phyloP scores from a whole-genome alignment of 2,329 filamentous ascomycete species.

The Pseudogymnoascus sp. region DNA sequence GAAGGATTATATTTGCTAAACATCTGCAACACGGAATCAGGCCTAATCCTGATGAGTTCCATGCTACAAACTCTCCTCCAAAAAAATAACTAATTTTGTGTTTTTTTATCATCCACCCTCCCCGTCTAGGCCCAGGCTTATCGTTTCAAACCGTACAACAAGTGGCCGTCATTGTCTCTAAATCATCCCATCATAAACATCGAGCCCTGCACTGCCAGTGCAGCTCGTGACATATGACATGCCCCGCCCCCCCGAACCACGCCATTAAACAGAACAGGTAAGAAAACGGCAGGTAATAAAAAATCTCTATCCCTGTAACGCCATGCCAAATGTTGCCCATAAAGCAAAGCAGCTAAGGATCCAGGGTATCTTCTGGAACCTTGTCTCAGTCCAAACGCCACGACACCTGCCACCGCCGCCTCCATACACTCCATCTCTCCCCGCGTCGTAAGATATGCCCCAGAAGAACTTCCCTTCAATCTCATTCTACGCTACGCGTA shows the following conservation, averaged over 20 bases:
- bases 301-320: slow-evolving; percentile 10
- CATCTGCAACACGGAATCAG: background rate
- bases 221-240: slow-evolving; percentile 9
- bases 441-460: slow-evolving; percentile 17
- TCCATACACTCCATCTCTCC: slow-evolving; percentile 24
- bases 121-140: slow-evolving; percentile 23
- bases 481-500: slow-evolving; percentile 21
- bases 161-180: slow-evolving; percentile 23
- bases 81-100: slow-evolving; percentile 14
- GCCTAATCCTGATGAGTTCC: background rate
- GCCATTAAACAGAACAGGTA: slow-evolving; percentile 9
- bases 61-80: background rate
- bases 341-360: slow-evolving; percentile 23
- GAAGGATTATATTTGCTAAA: slow-evolving; percentile 6
- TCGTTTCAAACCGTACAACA: slow-evolving; percentile 21
- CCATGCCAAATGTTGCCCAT: slow-evolving; percentile 20
- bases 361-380: slow-evolving; percentile 13
- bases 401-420: slow-evolving; percentile 11
- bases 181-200: slow-evolving; percentile 17
- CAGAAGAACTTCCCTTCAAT: slow-evolving; percentile 23
- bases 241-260: slow-evolving; percentile 12
- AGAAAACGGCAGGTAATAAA: background rate
- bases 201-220: slow-evolving; percentile 14
- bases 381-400: slow-evolving; percentile 3
- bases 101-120: slow-evolving; percentile 12